These are phyloP conservation scores for Suhomyces kunorum DNA, from an alignment of 1,139 yeast species.

Conservation along the genomic window DNA sequence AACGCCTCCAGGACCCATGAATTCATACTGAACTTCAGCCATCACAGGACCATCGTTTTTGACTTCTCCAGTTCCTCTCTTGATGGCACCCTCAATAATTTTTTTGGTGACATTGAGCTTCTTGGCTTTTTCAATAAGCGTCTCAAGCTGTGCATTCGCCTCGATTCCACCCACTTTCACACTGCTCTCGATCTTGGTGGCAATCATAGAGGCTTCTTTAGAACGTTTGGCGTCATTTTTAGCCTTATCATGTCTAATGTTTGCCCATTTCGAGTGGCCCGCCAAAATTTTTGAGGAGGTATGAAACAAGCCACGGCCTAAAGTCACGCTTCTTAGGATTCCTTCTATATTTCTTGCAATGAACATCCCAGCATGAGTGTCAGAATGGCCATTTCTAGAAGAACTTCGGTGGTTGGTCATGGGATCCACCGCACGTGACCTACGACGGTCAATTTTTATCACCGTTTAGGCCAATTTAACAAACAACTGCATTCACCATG, in stretches of 20 bases:
- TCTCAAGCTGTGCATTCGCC: constrained; percentile 72
- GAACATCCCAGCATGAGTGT: neutral
- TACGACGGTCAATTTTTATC: neutral
- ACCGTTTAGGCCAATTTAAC: neutral
- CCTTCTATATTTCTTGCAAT: neutral
- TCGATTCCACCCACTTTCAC: constrained; percentile 56
- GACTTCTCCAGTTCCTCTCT: constrained; percentile 71
- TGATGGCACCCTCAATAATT: constrained; percentile 82
- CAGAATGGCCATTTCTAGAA: neutral
- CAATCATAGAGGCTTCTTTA: constrained; percentile 67
- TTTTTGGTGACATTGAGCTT: constrained; percentile 79
- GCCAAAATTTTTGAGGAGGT: constrained; percentile 27
- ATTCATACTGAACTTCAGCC: constrained; percentile 69
- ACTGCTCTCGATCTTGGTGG: constrained; percentile 72
- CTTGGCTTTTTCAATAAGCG: constrained; percentile 77
- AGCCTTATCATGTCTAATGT: constrained; percentile 90
- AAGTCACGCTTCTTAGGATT: neutral
- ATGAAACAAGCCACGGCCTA: constrained; percentile 16
- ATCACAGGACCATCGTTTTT: constrained; percentile 36
- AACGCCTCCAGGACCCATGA: constrained; percentile 90
- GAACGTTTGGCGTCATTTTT: constrained; percentile 83
- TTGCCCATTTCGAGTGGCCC: constrained; percentile 96
- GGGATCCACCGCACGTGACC: neutral
- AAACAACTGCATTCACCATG: constrained; percentile 17
- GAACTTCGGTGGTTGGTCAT: no score